A percentile compares a stretch with the other conserved stretches of the same genome.
phyloP scores from a whole-genome alignment of 257 asterid species.

The Penstemon eatonii region DNA sequence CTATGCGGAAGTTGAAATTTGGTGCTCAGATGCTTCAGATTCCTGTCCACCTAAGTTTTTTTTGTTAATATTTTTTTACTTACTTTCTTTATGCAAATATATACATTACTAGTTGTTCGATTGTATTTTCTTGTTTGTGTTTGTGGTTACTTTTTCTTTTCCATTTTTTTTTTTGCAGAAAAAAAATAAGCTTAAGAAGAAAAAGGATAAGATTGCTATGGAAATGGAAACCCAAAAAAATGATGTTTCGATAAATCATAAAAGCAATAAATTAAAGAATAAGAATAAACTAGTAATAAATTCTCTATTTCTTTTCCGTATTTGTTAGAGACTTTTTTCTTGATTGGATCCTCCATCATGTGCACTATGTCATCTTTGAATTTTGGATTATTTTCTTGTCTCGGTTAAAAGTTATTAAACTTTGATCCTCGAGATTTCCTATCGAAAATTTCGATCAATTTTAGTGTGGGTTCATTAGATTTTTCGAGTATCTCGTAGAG shows the following conservation, averaged over 20 bases:
- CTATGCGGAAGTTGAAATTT: constrained; percentile 20
- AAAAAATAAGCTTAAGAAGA: too few species aligned
- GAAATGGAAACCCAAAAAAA: too few species aligned
- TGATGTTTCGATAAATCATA: too few species aligned
- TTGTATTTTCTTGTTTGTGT: too few species aligned
- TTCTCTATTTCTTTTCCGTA: not conserved
- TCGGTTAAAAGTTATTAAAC: constrained; percentile 6
- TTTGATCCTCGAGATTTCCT: constrained; percentile 11
- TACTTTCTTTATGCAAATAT: not conserved
- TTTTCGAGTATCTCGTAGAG: too few species aligned
- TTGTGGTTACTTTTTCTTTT: too few species aligned
- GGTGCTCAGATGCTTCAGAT: not conserved
- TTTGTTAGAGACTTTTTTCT: constrained; percentile 7
- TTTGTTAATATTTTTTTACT: not conserved
- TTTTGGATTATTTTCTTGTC: constrained; percentile 21
- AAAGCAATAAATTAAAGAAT: too few species aligned
- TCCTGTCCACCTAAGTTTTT: constrained; percentile 37
- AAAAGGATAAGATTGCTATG: too few species aligned
- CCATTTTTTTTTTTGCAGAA: too few species aligned
- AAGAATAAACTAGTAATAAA: constrained; percentile 51
- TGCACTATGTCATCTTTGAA: constrained; percentile 11
- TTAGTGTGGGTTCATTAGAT: too few species aligned
- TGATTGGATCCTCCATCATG: constrained; percentile 30
- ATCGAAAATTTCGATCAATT: not conserved
- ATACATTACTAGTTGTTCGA: too few species aligned